These are phyloP conservation scores for Punctularia strigosozonata DNA, from an alignment of 768 basidiomycete species.

Conservation along the genomic window DNA sequence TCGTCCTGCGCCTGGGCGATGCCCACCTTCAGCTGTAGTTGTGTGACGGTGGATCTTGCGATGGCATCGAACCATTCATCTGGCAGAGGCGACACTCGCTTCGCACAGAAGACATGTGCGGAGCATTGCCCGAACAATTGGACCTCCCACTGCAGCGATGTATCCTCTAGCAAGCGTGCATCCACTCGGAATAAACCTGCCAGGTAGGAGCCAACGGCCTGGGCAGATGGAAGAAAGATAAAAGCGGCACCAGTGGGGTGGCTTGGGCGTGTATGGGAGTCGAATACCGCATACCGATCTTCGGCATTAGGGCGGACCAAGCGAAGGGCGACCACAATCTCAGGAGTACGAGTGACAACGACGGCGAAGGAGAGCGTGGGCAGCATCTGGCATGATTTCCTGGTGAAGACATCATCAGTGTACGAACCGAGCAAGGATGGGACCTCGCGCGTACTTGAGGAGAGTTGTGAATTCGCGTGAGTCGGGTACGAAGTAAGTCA, in stretches of 20 bases:
- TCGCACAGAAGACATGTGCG: constrained; percentile 40
- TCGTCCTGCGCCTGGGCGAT: constrained; percentile 23
- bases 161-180: constrained; percentile 26
- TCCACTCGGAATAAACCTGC: constrained; percentile 39
- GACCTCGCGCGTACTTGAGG: constrained; percentile 19
- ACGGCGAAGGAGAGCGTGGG: constrained; percentile 22
- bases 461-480: constrained; percentile 25
- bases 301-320: constrained; percentile 4
- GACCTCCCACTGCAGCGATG: constrained; percentile 48
- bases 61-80: constrained; percentile 21
- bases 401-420: no score
- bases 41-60: constrained; percentile 37
- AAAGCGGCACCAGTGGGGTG: constrained; percentile 52
- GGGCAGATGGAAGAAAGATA: constrained; percentile 35
- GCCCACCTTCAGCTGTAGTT: constrained; percentile 30
- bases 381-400: constrained; percentile 11
- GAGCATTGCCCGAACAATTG: constrained; percentile 51
- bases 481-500: constrained; percentile 25
- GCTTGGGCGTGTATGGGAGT: constrained; percentile 51
- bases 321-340: constrained; percentile 49
- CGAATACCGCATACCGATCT: constrained; percentile 43
- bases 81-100: constrained; percentile 10
- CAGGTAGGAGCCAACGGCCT: constrained; percentile 31
- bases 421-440: not conserved
- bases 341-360: constrained; percentile 61